phyloP scores from a whole-genome alignment of 768 basidiomycete genomes.

The Rhodotorula babjevae region DNA sequence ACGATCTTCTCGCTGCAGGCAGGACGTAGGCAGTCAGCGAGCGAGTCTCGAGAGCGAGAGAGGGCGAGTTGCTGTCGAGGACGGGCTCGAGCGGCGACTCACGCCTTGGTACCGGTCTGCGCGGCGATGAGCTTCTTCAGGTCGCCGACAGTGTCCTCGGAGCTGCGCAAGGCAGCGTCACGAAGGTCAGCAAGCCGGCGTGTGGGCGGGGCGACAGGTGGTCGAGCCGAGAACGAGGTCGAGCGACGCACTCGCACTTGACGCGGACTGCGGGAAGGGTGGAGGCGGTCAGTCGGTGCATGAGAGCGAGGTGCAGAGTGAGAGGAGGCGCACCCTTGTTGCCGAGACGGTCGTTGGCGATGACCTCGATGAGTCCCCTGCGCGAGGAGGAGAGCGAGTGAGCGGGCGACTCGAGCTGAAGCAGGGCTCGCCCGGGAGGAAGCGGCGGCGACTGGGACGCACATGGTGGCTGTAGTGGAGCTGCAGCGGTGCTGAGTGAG shows the following conservation, averaged over 20 bases:
- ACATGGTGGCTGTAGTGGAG: too few relatives aligned
- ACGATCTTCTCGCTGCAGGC: slow-evolving; percentile 55
- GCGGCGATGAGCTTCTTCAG: slow-evolving; percentile 95
- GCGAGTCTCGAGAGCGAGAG: too few relatives aligned
- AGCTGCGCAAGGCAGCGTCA: slow-evolving; percentile 49
- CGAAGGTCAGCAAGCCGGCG: neutral
- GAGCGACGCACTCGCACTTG: slow-evolving; percentile 59
- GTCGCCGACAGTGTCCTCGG: slow-evolving; percentile 94
- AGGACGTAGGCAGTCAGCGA: neutral
- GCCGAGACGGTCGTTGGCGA: slow-evolving; percentile 91
- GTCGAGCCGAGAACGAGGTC: neutral
- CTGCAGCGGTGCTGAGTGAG: too few relatives aligned
- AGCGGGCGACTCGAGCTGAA: too few relatives aligned
- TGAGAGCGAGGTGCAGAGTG: neutral
- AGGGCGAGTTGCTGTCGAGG: too few relatives aligned
- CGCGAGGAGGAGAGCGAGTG: neutral
- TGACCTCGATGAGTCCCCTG: slow-evolving; percentile 57
- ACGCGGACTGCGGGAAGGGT: slow-evolving; percentile 64
- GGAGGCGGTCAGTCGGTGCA: neutral
- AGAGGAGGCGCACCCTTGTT: slow-evolving; percentile 65
- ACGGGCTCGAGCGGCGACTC: neutral
- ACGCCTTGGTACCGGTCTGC: slow-evolving; percentile 79
- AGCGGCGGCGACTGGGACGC: too few relatives aligned
- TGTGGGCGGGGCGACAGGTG: too few relatives aligned
- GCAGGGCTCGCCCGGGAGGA: too few relatives aligned